Conservation (phyloP, 176 grass and related monocot genomes). For the Raddia distichophylla region DNA sequence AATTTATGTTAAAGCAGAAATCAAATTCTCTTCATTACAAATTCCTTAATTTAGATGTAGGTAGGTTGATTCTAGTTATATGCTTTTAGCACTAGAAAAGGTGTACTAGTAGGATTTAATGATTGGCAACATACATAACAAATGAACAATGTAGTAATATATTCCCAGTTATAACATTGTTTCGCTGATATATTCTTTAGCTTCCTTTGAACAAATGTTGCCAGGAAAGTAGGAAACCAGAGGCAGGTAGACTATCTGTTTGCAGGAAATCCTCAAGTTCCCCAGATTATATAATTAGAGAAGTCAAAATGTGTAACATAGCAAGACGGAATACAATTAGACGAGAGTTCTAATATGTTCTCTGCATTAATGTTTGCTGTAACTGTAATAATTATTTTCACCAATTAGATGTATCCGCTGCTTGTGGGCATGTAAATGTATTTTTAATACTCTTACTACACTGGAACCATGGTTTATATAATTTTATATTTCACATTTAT, state of each 20-base stretch:
- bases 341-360: neutral
- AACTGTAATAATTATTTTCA: neutral
- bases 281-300: conserved; percentile 14
- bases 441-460: neutral
- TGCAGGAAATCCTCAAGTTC: neutral
- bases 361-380: neutral
- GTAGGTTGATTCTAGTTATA: conserved; percentile 2
- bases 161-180: neutral
- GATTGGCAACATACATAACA: neutral
- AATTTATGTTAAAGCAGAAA: conserved; percentile 13
- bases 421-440: neutral
- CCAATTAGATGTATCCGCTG: neutral
- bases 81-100: too few relatives aligned
- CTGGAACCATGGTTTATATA: neutral
- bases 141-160: conserved; percentile 9
- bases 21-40: conserved; percentile 19
- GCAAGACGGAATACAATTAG: neutral
- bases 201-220: neutral
- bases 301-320: neutral
- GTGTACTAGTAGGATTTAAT: neutral
- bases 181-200: neutral
- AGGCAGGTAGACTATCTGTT: conserved; percentile 13
- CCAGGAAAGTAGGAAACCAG: conserved; percentile 17
- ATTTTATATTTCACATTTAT: neutral
- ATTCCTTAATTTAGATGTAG: conserved; percentile 11